A percentile compares a stretch with the other conserved stretches of the same genome.
These are phyloP conservation scores for Trametopsis cervina DNA, from an alignment of 768 basidiomycete genomes.

Conservation along the genomic window DNA sequence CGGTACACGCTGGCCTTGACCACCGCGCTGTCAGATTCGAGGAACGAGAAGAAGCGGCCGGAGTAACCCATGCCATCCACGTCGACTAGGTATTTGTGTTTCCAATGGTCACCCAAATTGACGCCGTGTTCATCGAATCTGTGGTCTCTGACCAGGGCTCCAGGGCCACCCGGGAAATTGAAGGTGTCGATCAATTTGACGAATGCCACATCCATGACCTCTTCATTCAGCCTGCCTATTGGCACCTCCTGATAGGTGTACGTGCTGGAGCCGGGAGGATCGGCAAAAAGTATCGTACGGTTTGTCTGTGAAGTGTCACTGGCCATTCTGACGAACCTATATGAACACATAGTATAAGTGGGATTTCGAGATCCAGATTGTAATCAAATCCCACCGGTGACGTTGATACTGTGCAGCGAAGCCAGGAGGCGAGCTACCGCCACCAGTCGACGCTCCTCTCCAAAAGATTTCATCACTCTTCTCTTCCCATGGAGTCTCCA, in stretches of 20 bases:
- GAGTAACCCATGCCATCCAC: slow-evolving; percentile 96
- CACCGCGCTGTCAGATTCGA: slow-evolving; percentile 84
- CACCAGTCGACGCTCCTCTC: slow-evolving; percentile 95
- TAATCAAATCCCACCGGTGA: slow-evolving; percentile 48
- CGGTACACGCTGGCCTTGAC: slow-evolving; percentile 88
- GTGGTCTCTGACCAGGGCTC: slow-evolving; percentile 54
- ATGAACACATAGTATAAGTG: slow-evolving; percentile 8
- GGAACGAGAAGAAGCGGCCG: slow-evolving; percentile 77
- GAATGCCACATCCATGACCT: slow-evolving; percentile 86
- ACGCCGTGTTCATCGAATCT: slow-evolving; percentile 70
- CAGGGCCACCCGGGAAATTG: slow-evolving; percentile 70
- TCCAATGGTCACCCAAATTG: slow-evolving; percentile 82
- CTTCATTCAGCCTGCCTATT: slow-evolving; percentile 54
- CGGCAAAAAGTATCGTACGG: slow-evolving; percentile 62
- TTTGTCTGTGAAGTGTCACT: slow-evolving; percentile 47
- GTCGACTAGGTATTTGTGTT: slow-evolving; percentile 86
- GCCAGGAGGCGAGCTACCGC: slow-evolving; percentile 81
- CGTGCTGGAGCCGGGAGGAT: slow-evolving; percentile 49
- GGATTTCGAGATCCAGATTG: slow-evolving; percentile 2
- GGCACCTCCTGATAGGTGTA: slow-evolving; percentile 60
- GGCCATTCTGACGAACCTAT: slow-evolving; percentile 71
- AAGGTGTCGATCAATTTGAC: slow-evolving; percentile 65
- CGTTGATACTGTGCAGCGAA: slow-evolving; percentile 81
- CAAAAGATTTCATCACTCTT: slow-evolving; percentile 89
- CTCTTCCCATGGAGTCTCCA: slow-evolving; percentile 84